Evolutionary conservation across 176 grass and related monocot species (phyloP), one percentile per base, ranked within the genome.

Genomic region (Triticum aestivum): DNA sequence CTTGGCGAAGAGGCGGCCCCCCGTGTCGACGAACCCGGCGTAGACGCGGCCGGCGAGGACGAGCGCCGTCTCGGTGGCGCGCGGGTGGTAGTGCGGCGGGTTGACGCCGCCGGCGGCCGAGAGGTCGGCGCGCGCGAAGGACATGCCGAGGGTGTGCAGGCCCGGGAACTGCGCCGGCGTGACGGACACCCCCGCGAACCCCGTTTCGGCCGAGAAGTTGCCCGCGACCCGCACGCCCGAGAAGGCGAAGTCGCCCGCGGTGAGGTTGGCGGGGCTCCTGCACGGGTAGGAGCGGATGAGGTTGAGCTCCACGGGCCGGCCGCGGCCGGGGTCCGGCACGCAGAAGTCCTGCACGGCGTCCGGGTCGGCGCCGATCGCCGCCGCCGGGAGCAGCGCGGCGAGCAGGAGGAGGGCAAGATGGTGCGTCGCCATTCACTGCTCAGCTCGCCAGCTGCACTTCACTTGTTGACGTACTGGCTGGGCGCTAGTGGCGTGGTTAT

Each of bases 311-410:
- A 94, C 32, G 2, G 88, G 38, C 13, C 3, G 56, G 52, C 79
- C 86, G 38, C 42, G 69, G 26, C 74, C 94, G 41, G 94, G 33
- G 86, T 97, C 89, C 61, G 94, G 94, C 51, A 97, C 79, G 87
- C 94, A 97, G 85, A 88, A 97, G 92, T 97, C 94, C 84, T 92
- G 92, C 86, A 94, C 71, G 6, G 90, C 65, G 56, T 97, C 94
- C 2, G 92, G 76, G 41, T 94, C 92, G 5, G 88, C 83, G 4
- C 83, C 85, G 63, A 33, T 78, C 59, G 83, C 75, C 7, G 59
- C 15, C 1, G 83, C 20, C 0, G 38, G 79, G 30, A 92, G 78
- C 78, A 91, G 75, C 47, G 14, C 67, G 21, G 58, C 80, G 89
- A 90, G 65, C 2, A 92, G 66, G 20, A 82, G 45, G 11, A 93